phyloP scores from a whole-genome alignment of 129 eudicot genomes.

The Ambrosia trifida region DNA sequence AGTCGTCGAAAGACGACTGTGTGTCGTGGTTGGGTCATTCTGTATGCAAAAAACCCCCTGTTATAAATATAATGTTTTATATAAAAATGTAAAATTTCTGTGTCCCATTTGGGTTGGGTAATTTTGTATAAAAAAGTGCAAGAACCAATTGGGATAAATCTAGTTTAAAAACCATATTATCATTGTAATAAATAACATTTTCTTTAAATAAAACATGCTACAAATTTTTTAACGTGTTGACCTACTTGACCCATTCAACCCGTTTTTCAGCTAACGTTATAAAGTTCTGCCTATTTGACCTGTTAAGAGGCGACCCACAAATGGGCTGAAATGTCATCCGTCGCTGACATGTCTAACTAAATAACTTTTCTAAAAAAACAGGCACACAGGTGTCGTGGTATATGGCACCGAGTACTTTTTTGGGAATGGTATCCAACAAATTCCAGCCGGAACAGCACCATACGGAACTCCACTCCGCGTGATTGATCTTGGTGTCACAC shows the following conservation, averaged over 20 bases:
- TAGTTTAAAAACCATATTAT: not conserved
- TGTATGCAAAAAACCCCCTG: not conserved
- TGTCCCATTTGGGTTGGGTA: not conserved
- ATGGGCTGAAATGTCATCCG: not conserved
- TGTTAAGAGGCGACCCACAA: not conserved
- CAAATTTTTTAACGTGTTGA: not conserved
- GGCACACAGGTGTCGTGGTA: conserved; percentile 94
- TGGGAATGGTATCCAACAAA: conserved; percentile 82
- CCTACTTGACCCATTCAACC: not conserved
- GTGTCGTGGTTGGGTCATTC: not conserved
- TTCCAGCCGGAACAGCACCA: conserved; percentile 63
- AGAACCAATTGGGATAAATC: not conserved
- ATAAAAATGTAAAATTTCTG: not conserved
- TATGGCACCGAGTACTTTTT: conserved; percentile 91
- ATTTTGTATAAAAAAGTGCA: not conserved
- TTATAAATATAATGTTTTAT: too few species aligned
- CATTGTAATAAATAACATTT: not conserved
- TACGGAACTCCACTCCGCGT: conserved; percentile 81
- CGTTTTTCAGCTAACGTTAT: not conserved
- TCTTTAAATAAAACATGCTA: not conserved
- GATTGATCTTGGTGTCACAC: conserved; percentile 81
- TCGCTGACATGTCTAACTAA: not conserved
- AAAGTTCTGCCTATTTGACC: not conserved
- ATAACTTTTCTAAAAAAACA: conserved; percentile 22
- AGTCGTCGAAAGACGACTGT: not conserved